Evolutionary conservation across 2,329 filamentous ascomycete species (phyloP).

Genomic region (Ceratocystis albifundus): DNA sequence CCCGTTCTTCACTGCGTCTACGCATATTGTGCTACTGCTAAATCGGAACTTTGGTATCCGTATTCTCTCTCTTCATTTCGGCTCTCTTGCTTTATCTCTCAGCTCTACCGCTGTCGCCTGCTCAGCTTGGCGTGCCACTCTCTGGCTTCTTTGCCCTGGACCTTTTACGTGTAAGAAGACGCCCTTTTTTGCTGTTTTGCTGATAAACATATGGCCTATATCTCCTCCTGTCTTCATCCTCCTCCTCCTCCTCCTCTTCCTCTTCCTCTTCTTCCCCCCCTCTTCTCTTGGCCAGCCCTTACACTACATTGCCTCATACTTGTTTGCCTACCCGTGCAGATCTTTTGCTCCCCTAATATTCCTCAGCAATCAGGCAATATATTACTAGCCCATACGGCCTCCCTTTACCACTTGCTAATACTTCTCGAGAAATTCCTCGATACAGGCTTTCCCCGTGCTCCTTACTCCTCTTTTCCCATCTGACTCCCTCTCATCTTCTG

Average conservation of each 20-base stretch:
- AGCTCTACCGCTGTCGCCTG: neutral
- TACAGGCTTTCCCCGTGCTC: neutral
- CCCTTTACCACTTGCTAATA: neutral
- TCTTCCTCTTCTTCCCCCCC: neutral
- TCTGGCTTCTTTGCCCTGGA: neutral
- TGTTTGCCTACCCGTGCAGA: neutral
- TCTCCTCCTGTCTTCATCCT: neutral
- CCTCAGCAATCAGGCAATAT: neutral
- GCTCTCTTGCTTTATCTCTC: neutral
- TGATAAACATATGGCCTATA: neutral
- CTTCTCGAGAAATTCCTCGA: neutral
- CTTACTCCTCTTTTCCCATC: neutral
- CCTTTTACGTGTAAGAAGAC: neutral
- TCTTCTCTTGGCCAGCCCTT: neutral
- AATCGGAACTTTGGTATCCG: conserved; percentile 5
- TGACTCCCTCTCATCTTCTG: neutral
- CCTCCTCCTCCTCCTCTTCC: neutral
- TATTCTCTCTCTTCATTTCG: conserved; percentile 8
- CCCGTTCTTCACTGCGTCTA: neutral
- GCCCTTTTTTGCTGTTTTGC: neutral
- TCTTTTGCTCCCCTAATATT: neutral
- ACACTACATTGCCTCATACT: neutral
- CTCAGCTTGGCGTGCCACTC: neutral
- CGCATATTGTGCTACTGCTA: neutral
- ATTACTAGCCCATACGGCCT: neutral